Base-by-base conservation (phyloP, 768 basidiomycete genomes). In the Suillus variegatus region DNA sequence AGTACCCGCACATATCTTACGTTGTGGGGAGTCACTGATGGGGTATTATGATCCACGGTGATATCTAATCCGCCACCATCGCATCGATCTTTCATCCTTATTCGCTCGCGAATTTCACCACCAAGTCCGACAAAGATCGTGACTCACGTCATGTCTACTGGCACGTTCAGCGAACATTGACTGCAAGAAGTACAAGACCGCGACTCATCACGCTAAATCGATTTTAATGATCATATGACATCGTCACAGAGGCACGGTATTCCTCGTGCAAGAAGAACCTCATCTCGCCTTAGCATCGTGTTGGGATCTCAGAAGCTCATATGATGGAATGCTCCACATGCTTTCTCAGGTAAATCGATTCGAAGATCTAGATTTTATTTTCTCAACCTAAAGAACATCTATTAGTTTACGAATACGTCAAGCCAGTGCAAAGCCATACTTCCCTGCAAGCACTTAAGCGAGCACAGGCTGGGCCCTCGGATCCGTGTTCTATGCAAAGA, bases 61-160 rank as follows among this genome's bases (percentile, higher is more conserved):
- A 43, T 32, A 60, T 32, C 58, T 43, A 32, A 43, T 43, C 41
- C 58, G 58, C 18, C 18, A 43, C 25, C 18, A 60, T 43, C 41
- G 58, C 25, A 60, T 20, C 18, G 10, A 60, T 41, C 18, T 12
- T 41, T 41, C 9, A 25, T 60, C 58, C 41, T 13, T 60, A 13
- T 43, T 60, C 58, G 58, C 58, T 6, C 1, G 18, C 58, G 58
- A 60, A 60, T 43, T 58, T 58, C 57, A 58, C 40, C 25, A 28
- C 25, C 10, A 41, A 25, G 16, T 40, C 25, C 25, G 38, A 57
- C 56, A 14, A 36, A n/a, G 6, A 56, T 57, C 6, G 7, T 25
- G 47, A 49, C 47, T 25, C 25, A 28, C 20, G 10, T 18, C 18
- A 3, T 18, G 16, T 35, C n/a, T 14, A 5, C 13, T 57, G 8